Conservation (phyloP, 345 rosid genomes). For the Kernera saxatilis region DNA sequence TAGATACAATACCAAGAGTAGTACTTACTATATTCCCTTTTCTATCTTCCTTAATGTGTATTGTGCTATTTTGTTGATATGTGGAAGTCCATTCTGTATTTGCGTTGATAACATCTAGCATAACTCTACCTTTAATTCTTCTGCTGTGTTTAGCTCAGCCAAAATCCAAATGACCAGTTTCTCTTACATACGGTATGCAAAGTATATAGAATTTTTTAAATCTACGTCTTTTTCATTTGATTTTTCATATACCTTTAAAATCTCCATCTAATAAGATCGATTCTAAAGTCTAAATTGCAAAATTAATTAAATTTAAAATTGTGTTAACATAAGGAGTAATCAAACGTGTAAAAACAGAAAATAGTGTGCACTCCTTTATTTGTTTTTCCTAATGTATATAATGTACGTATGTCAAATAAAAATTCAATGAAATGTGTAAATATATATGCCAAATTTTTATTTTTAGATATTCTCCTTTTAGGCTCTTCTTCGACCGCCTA, state of each 20-base stretch:
- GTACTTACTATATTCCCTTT: not conserved
- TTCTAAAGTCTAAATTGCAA: too few species aligned
- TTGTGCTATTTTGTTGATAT: conserved; percentile 16
- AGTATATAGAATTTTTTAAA: not conserved
- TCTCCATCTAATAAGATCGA: too few species aligned
- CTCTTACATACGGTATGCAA: not conserved
- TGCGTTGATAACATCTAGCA: not conserved
- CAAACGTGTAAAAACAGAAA: not conserved
- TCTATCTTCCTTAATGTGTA: not conserved
- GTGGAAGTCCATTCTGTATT: not conserved
- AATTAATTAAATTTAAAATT: not conserved
- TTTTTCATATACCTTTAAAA: too few species aligned
- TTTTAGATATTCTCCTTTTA: not conserved
- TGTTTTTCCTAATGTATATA: not conserved
- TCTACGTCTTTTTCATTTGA: too few species aligned
- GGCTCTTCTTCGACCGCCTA: not conserved
- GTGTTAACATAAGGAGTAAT: not conserved
- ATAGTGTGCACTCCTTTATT: not conserved
- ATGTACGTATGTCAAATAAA: not conserved
- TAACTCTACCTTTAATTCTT: not conserved
- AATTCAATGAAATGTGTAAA: too few species aligned
- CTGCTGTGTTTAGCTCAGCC: not conserved
- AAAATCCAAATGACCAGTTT: not conserved
- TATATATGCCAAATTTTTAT: not conserved
- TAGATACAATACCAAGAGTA: conserved; percentile 5